A percentile compares a stretch with the other conserved stretches of the same genome.
Conservation (phyloP, 192 early-diverging fungal species). For the Paraglomus brasilianum region DNA sequence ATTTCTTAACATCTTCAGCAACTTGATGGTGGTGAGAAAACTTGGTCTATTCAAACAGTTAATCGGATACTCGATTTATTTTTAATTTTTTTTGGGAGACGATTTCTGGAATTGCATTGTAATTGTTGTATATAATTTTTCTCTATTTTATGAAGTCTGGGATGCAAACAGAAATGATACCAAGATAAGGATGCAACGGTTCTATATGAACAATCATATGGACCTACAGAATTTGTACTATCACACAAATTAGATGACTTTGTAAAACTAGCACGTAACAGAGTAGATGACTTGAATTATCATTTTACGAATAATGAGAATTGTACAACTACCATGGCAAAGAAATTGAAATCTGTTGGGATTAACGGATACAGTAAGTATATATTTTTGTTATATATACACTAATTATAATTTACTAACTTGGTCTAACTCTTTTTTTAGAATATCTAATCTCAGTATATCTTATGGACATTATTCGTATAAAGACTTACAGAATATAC, state of each 20-base stretch:
- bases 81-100: constrained; percentile 17
- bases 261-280: constrained; percentile 13
- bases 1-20: too few species aligned
- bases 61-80: constrained; percentile 15
- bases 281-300: constrained; percentile 16
- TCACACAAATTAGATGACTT: constrained; percentile 9
- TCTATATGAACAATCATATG: constrained; percentile 20
- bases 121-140: constrained; percentile 6
- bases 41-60: constrained; percentile 21
- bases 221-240: not conserved
- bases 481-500: constrained; percentile 10
- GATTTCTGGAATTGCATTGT: constrained; percentile 14
- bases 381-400: too few species aligned
- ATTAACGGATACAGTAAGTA: constrained; percentile 25
- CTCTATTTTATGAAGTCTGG: too few species aligned
- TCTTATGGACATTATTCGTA: not conserved
- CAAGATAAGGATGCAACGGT: constrained; percentile 7
- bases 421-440: constrained; percentile 5
- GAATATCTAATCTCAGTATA: constrained; percentile 16
- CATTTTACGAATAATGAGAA: not conserved
- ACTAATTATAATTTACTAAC: too few species aligned
- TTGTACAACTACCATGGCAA: constrained; percentile 1
- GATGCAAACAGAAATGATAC: constrained; percentile 14
- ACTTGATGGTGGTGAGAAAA: constrained; percentile 12
- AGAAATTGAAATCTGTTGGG: constrained; percentile 6